These are phyloP conservation scores for Chalaropsis thielavioides DNA, from an alignment of 2,329 filamentous ascomycete genomes.

Conservation along the genomic window DNA sequence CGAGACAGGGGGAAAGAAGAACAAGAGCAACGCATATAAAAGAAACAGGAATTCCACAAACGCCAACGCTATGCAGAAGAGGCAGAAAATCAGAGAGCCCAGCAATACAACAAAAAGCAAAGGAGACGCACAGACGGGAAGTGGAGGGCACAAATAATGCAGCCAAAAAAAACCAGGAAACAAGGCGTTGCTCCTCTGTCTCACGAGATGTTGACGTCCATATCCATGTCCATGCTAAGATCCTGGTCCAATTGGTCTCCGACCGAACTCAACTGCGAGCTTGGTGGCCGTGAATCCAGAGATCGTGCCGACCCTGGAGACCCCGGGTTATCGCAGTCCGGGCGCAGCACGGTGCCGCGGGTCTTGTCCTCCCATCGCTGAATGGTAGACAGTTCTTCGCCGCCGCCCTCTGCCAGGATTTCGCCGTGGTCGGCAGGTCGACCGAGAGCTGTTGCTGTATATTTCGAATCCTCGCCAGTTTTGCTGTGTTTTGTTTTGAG, in stretches of 20 bases:
- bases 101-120: background rate
- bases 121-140: background rate
- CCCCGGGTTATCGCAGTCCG: background rate
- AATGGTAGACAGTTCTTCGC: slow-evolving; percentile 46
- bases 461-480: slow-evolving; percentile 72
- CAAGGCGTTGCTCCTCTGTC: background rate
- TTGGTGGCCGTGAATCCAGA: slow-evolving; percentile 32
- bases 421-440: slow-evolving; percentile 55
- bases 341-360: slow-evolving; percentile 21
- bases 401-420: slow-evolving; percentile 60
- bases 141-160: background rate
- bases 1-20: background rate
- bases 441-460: slow-evolving; percentile 71
- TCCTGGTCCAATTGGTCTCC: slow-evolving; percentile 33
- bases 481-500: slow-evolving; percentile 90
- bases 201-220: slow-evolving; percentile 20
- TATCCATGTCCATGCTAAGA: slow-evolving; percentile 33
- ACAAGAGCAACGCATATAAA: slow-evolving; percentile 1
- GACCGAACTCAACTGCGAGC: slow-evolving; percentile 43
- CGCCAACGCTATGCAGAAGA: slow-evolving; percentile 32
- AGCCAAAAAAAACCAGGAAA: background rate
- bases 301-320: slow-evolving; percentile 3
- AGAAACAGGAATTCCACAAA: slow-evolving; percentile 21
- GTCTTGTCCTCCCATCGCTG: slow-evolving; percentile 45
- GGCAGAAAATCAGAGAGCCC: slow-evolving; percentile 4